Percentiles rank a stretch among this genome's conserved stretches.
Conservation (phyloP, 208 protist genomes). For the Phytomonas francai region DNA sequence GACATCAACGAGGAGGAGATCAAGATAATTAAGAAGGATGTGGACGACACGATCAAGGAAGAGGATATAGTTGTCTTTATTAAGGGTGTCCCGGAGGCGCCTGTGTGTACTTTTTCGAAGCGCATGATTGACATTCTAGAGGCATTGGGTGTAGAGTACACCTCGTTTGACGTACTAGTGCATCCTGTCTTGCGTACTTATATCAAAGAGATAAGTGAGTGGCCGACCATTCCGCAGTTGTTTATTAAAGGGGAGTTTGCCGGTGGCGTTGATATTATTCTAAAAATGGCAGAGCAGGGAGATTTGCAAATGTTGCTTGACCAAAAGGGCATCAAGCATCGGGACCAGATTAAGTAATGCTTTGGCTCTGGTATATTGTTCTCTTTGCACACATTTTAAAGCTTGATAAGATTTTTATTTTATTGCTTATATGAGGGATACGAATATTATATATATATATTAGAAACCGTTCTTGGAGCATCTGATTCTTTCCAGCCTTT, state of each 20-base stretch:
- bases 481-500: no score
- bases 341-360: slow-evolving; percentile 16
- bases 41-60: slow-evolving; percentile 78
- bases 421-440: no score
- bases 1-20: slow-evolving; percentile 73
- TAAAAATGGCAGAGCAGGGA: slow-evolving; percentile 85
- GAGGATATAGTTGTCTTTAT: slow-evolving; percentile 94
- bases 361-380: no score
- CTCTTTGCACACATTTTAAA: neutral
- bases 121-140: slow-evolving; percentile 90
- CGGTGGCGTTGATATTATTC: slow-evolving; percentile 90
- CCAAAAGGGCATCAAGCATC: slow-evolving; percentile 69
- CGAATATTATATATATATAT: no score
- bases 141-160: slow-evolving; percentile 88
- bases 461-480: no score
- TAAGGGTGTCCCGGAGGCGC: slow-evolving; percentile 93
- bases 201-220: slow-evolving; percentile 93
- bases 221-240: slow-evolving; percentile 96
- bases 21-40: slow-evolving; percentile 83
- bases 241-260: slow-evolving; percentile 95
- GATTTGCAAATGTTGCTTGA: slow-evolving; percentile 83
- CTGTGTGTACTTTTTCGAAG: slow-evolving; percentile 95
- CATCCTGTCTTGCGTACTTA: slow-evolving; percentile 88
- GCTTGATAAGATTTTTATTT: neutral
- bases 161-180: slow-evolving; percentile 90